Conservation (phyloP, 2,329 filamentous ascomycete species). For the Cercospora nicotianae region DNA sequence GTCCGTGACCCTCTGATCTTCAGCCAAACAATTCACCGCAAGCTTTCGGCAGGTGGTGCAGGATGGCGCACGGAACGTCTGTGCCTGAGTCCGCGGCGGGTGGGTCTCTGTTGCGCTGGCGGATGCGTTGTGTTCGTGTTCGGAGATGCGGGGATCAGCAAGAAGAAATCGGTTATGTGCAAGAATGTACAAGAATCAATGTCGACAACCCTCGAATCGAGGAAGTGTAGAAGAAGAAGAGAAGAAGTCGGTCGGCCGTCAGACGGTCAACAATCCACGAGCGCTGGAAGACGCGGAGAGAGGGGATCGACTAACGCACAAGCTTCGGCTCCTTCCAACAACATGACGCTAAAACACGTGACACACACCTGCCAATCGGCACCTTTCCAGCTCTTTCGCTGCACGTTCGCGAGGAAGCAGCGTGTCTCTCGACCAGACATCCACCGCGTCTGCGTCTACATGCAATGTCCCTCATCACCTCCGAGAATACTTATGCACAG, state of each 20-base stretch:
- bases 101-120: neutral
- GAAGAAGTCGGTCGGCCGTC: slow-evolving; percentile 1
- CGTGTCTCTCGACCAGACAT: neutral
- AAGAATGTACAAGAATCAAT: neutral
- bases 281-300: neutral
- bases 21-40: neutral
- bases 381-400: neutral
- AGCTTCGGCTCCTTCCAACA: neutral
- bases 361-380: neutral
- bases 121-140: neutral
- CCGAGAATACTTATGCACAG: neutral
- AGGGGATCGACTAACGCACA: neutral
- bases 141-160: neutral
- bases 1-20: neutral
- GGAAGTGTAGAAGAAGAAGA: neutral
- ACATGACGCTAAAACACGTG: neutral
- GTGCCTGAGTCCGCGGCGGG: neutral
- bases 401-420: neutral
- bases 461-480: neutral
- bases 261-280: neutral
- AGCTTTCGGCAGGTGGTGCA: slow-evolving; percentile 5
- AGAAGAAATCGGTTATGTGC: neutral
- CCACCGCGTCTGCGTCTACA: neutral
- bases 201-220: neutral
- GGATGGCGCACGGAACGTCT: slow-evolving; percentile 3